Base-by-base conservation (phyloP, 2,329 filamentous ascomycete genomes). In the Colletotrichum coccodes region DNA sequence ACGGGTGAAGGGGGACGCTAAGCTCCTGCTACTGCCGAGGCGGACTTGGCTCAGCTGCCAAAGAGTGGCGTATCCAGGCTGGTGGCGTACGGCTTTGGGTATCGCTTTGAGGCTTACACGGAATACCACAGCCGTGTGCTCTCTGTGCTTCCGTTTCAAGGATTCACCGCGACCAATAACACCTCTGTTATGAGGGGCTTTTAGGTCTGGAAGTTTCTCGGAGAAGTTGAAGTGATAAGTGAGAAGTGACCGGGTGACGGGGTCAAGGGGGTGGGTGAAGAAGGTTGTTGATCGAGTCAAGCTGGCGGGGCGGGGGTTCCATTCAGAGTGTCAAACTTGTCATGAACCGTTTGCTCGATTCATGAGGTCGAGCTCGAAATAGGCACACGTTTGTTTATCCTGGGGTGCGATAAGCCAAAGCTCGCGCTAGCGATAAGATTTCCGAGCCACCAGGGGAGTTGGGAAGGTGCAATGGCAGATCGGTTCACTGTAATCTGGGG, bases 261-360 rank as follows among this genome's bases (percentile, higher is more conserved):
- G 23, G 38, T 56, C 60, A 28, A 38, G 50, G 49, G 30, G 8
- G 12, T n/a, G n/a, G 6, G 28, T 7, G 23, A 9, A 12, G 34
- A 11, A 3, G 18, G 50, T 53, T 47, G 57, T 21, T 23, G 6
- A 14, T 40, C 57, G 63, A 66, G 63, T 66, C 63, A 66, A 66
- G 57, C 30, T 11, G 7, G 30, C 49, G 18, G 28, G 47, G 47
- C 3, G 11, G 7, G 6, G 12, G 26, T 21, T n/a, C 12, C 44
- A n/a, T 30, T n/a, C 16, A 7, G n/a, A 1, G 32, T n/a, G 57
- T 18, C 8, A n/a, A 28, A 32, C 11, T 34, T 42, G 26, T 61
- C 14, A 47, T 14, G 26, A 11, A 30, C n/a, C 23, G 34, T 28
- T n/a, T 12, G 34, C 23, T 26, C 36, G 23, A 38, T 14, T 40